phyloP scores from a whole-genome alignment of 495 filamentous ascomycete genomes.

The Aspergillus conjunctus region DNA sequence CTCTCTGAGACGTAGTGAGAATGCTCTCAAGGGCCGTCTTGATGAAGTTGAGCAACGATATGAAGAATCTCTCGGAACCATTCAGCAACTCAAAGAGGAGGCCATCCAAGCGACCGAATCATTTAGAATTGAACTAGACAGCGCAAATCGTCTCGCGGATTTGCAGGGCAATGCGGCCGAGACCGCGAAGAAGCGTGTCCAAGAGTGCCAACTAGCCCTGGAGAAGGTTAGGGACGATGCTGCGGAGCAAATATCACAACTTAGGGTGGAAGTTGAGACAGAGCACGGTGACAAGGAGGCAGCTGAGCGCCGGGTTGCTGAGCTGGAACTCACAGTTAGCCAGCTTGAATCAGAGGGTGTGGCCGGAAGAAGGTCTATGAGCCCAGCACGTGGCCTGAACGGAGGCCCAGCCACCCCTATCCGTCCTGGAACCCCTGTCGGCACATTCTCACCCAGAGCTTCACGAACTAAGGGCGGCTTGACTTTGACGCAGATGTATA shows the following conservation, averaged over 20 bases:
- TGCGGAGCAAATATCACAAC: slow-evolving; percentile 74
- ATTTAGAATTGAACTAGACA: slow-evolving; percentile 81
- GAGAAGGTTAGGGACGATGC: slow-evolving; percentile 80
- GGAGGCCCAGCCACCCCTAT: slow-evolving; percentile 51
- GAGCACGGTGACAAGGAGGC: slow-evolving; percentile 72
- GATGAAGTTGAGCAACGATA: slow-evolving; percentile 84
- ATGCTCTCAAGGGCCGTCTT: slow-evolving; percentile 73
- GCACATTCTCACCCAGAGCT: slow-evolving; percentile 58
- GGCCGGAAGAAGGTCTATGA: slow-evolving; percentile 43
- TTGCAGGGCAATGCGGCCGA: slow-evolving; percentile 81
- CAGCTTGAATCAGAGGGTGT: slow-evolving; percentile 59
- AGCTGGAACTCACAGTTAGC: slow-evolving; percentile 74
- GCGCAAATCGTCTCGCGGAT: slow-evolving; percentile 75
- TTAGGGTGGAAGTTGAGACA: slow-evolving; percentile 79
- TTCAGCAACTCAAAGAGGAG: slow-evolving; percentile 83
- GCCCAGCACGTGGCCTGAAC: slow-evolving; percentile 56
- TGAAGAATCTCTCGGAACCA: slow-evolving; percentile 75
- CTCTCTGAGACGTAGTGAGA: slow-evolving; percentile 74
- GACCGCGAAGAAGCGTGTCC: slow-evolving; percentile 75
- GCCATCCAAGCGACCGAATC: slow-evolving; percentile 75
- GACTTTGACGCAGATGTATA: slow-evolving; percentile 68
- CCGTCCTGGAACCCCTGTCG: slow-evolving; percentile 52
- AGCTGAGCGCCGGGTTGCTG: slow-evolving; percentile 67
- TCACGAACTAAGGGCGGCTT: slow-evolving; percentile 59
- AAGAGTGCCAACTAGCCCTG: slow-evolving; percentile 75